Evolutionary conservation across 179 eudicot genomes (phyloP).

Genomic region (Beta corolliflora): DNA sequence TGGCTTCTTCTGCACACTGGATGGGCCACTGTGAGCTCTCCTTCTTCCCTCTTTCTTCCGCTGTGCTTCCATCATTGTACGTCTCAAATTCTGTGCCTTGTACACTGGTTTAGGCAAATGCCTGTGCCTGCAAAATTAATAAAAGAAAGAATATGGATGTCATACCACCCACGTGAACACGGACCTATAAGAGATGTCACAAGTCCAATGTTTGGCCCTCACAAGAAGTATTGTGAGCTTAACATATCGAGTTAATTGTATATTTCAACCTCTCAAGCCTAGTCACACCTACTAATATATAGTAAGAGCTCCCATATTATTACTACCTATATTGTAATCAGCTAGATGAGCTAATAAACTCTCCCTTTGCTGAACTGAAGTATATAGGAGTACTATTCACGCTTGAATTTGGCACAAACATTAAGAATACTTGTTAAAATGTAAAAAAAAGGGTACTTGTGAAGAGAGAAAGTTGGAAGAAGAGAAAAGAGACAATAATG

Average conservation of each 20-base stretch:
- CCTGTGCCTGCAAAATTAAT: constrained; percentile 65
- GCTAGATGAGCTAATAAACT: too few species aligned
- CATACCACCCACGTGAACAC: not conserved
- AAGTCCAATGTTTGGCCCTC: not conserved
- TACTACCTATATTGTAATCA: too few species aligned
- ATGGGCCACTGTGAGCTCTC: constrained; percentile 83
- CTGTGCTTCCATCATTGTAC: constrained; percentile 57
- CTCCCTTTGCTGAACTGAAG: too few species aligned
- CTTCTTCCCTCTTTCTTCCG: constrained; percentile 75
- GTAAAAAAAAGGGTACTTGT: not conserved
- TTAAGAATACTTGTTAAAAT: too few species aligned
- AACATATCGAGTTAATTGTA: too few species aligned
- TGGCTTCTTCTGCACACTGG: constrained; percentile 57
- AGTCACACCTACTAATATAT: too few species aligned
- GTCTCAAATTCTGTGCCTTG: constrained; percentile 60
- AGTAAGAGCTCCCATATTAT: too few species aligned
- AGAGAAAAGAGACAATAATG: not conserved
- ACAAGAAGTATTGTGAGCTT: not conserved
- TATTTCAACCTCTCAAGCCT: too few species aligned
- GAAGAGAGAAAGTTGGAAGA: not conserved
- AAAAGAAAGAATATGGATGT: not conserved
- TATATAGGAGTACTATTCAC: too few species aligned
- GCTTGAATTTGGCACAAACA: too few species aligned
- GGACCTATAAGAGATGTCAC: not conserved
- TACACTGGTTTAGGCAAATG: constrained; percentile 84